Evolutionary conservation across 768 basidiomycete genomes (phyloP).

Genomic region (Butyriboletus loyo): DNA sequence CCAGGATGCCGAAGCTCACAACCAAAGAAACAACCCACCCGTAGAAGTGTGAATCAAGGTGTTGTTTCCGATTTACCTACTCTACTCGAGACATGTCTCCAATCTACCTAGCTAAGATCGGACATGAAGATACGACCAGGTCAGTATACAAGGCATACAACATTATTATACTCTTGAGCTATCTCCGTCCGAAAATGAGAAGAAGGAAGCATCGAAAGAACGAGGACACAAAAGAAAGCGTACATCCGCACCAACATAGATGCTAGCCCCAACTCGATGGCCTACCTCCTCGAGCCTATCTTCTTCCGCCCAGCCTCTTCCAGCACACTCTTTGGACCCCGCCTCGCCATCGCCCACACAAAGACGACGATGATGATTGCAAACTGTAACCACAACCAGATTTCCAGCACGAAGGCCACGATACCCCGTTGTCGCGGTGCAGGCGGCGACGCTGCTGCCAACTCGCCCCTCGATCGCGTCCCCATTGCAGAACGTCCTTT

Average conservation of each 20-base stretch:
- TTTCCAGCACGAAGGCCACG: slow-evolving; percentile 55
- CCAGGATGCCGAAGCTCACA: too few species aligned
- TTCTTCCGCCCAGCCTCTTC: slow-evolving; percentile 40
- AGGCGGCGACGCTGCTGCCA: slow-evolving; percentile 10
- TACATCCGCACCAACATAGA: slow-evolving; percentile 7
- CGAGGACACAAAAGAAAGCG: slow-evolving; percentile 2
- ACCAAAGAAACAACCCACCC: too few species aligned
- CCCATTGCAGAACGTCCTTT: background rate
- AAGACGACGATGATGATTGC: slow-evolving; percentile 71
- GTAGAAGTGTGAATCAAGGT: too few species aligned
- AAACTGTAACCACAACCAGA: slow-evolving; percentile 88
- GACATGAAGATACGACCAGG: slow-evolving; percentile 11
- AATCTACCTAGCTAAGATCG: too few species aligned
- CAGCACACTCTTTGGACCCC: slow-evolving; percentile 70
- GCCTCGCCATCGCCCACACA: slow-evolving; percentile 75
- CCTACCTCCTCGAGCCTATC: slow-evolving; percentile 13
- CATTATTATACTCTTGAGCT: slow-evolving; percentile 21
- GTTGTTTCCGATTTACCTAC: too few species aligned
- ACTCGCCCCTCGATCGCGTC: slow-evolving; percentile 2
- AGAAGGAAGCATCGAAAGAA: background rate
- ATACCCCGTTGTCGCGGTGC: slow-evolving; percentile 32
- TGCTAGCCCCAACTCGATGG: too few species aligned
- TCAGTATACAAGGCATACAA: slow-evolving; percentile 17
- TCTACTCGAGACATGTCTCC: too few species aligned
- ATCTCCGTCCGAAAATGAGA: slow-evolving; percentile 10